Percentiles rank a stretch among this genome's conserved stretches.
phyloP scores from a whole-genome alignment of 2,329 filamentous ascomycete species.

The Aspergillus calidoustus region DNA sequence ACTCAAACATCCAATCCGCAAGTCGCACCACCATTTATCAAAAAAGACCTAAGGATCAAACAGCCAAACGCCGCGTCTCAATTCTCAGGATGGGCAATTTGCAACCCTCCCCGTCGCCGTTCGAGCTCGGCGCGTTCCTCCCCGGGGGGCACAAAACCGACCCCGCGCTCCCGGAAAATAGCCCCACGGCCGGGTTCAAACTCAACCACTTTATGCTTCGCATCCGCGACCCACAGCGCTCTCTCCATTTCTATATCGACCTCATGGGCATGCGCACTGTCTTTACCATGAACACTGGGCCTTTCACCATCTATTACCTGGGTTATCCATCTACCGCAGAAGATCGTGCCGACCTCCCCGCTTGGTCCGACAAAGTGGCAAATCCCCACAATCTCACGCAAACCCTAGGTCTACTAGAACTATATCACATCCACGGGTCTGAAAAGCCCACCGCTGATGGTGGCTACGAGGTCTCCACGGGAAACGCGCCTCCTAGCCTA shows the following conservation, averaged over 20 bases:
- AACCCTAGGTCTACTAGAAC: conserved; percentile 41
- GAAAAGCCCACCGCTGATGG: conserved; percentile 29
- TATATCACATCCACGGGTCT: conserved; percentile 44
- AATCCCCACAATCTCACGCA: conserved; percentile 32
- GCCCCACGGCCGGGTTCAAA: conserved; percentile 38
- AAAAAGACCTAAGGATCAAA: background rate
- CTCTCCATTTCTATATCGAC: conserved; percentile 44
- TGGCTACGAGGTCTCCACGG: conserved; percentile 30
- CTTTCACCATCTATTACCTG: conserved; percentile 48
- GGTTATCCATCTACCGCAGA: conserved; percentile 39
- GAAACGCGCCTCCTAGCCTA: conserved; percentile 40
- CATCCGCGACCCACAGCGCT: conserved; percentile 39
- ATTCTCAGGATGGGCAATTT: conserved; percentile 5
- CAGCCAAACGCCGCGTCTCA: background rate
- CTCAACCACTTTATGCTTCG: conserved; percentile 47
- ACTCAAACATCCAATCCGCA: background rate
- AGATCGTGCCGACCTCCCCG: conserved; percentile 31
- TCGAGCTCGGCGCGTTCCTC: conserved; percentile 34
- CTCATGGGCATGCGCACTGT: conserved; percentile 47
- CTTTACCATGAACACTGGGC: conserved; percentile 45
- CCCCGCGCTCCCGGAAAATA: conserved; percentile 32
- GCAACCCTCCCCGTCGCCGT: conserved; percentile 17
- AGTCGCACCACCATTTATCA: background rate
- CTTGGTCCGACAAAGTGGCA: conserved; percentile 36
- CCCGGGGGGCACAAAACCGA: conserved; percentile 37